Base-by-base conservation (phyloP, 2,329 filamentous ascomycete species). In the Scedosporium dehoogii region DNA sequence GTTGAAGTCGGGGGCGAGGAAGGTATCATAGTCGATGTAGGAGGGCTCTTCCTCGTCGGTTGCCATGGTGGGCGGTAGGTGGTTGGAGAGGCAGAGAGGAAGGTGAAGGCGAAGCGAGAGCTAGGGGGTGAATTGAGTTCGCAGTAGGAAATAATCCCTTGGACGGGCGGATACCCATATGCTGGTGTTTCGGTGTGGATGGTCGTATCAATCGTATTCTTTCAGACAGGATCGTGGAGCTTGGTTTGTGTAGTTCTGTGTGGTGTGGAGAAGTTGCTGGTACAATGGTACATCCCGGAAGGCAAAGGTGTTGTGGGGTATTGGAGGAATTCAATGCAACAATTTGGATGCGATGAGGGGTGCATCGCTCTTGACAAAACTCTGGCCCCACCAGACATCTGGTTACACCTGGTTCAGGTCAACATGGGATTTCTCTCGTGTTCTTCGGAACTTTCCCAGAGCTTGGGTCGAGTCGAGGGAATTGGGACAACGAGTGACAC, bases 1-100 rank as follows among this genome's bases (percentile, higher is more conserved):
- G 23, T 87, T 90, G 78, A 99, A 99, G 65, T 83, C 79, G 10
- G 92, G 90, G 58, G 88, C 85, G 66, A 97, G 84, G 70, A 99
- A 96, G 66, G 90, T 84, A 73, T 96, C 91, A 76, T 96, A 96
- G 82, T 97, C 92, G 71, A 99, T 92, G 76, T 99, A 99, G 7
- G 91, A 94, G 48, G 87, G 82, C 63, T 88, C 33, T 38, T 38
- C 86, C 55, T 83, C 81, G 63, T 80, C 76, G 25, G 74, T 73
- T 62, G 70, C 68, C 62, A 68, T 66, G 48, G 71, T 71, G 27
- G 53, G 21, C 33, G 33, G 33, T 3, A 38, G 33, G 25, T 61
- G 56, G 21, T 18, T 56, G 14, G 59, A 14, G 4, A 21, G 16
- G 9, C 21, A n/a, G 60, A 10, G 25, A 7, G 3, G 44, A 9